These are phyloP conservation scores for Diplodia corticola DNA, from an alignment of 2,329 filamentous ascomycete genomes.

Conservation along the genomic window DNA sequence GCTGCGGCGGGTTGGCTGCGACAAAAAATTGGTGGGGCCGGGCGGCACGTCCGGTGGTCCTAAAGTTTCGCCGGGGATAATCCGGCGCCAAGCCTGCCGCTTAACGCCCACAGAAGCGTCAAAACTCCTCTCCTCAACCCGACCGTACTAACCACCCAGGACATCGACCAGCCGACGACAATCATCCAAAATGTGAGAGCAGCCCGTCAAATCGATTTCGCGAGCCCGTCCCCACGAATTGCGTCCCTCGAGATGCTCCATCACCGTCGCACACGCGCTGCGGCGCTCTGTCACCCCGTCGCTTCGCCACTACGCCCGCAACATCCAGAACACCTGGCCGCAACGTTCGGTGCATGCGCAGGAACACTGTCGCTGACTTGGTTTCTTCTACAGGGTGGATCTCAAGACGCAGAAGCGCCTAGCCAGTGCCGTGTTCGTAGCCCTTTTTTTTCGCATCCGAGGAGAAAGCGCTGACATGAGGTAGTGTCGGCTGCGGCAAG, in stretches of 20 bases:
- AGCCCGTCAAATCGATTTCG: slow-evolving; percentile 28
- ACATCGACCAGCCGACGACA: slow-evolving; percentile 39
- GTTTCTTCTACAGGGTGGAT: slow-evolving; percentile 76
- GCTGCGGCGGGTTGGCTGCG: not conserved
- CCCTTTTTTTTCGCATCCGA: not conserved
- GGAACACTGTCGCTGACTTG: slow-evolving; percentile 34
- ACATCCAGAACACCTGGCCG: slow-evolving; percentile 27
- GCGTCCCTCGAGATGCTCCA: slow-evolving; percentile 3
- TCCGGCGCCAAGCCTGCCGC: not conserved
- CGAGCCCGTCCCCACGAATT: slow-evolving; percentile 22
- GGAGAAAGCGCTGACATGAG: not conserved
- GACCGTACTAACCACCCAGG: slow-evolving; percentile 21
- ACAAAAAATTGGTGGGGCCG: not conserved
- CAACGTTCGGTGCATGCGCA: slow-evolving; percentile 27
- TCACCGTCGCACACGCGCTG: slow-evolving; percentile 1
- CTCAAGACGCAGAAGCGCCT: slow-evolving; percentile 99
- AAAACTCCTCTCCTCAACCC: slow-evolving; percentile 22
- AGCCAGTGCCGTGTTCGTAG: slow-evolving; percentile 76
- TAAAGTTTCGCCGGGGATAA: not conserved
- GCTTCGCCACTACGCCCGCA: slow-evolving; percentile 30
- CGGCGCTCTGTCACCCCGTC: slow-evolving; percentile 19
- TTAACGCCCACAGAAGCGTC: slow-evolving; percentile 6
- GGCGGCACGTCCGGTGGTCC: not conserved
- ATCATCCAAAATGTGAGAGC: slow-evolving; percentile 46
- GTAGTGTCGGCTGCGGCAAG: slow-evolving; percentile 87